These are phyloP conservation scores for Saturnispora mendoncae DNA, from an alignment of 805 yeast genomes.

Conservation along the genomic window DNA sequence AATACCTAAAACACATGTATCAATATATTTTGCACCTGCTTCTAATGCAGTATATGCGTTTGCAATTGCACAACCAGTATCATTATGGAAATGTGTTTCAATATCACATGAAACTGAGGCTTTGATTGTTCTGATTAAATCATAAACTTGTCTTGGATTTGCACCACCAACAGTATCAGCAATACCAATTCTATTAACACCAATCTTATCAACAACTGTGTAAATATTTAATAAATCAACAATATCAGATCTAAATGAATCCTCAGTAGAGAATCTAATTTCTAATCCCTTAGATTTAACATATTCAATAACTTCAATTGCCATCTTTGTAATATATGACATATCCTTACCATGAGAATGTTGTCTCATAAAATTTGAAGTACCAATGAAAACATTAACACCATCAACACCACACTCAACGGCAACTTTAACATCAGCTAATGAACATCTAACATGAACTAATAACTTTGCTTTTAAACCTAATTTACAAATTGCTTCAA, in stretches of 20 bases:
- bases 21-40: slow-evolving; percentile 53
- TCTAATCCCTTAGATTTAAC: slow-evolving; percentile 54
- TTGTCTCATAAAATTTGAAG: slow-evolving; percentile 48
- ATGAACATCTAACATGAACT: slow-evolving; percentile 54
- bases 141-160: slow-evolving; percentile 54
- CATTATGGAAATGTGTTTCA: slow-evolving; percentile 56
- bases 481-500: slow-evolving; percentile 51
- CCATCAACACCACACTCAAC: slow-evolving; percentile 58
- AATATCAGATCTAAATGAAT: slow-evolving; percentile 51
- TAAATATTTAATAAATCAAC: slow-evolving; percentile 51
- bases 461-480: slow-evolving; percentile 50
- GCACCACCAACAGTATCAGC: slow-evolving; percentile 61
- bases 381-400: slow-evolving; percentile 53
- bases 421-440: slow-evolving; percentile 53
- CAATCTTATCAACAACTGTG: slow-evolving; percentile 53
- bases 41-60: slow-evolving; percentile 56
- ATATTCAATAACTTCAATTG: slow-evolving; percentile 50
- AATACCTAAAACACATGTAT: slow-evolving; percentile 50
- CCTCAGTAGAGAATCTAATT: slow-evolving; percentile 51
- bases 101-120: slow-evolving; percentile 51
- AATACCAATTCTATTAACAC: slow-evolving; percentile 55
- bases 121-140: slow-evolving; percentile 48
- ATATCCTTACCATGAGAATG: slow-evolving; percentile 54
- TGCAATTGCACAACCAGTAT: slow-evolving; percentile 57
- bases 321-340: slow-evolving; percentile 49